These are phyloP conservation scores for Diaporthe ampelina DNA, from an alignment of 2,329 filamentous ascomycete genomes.

Conservation along the genomic window DNA sequence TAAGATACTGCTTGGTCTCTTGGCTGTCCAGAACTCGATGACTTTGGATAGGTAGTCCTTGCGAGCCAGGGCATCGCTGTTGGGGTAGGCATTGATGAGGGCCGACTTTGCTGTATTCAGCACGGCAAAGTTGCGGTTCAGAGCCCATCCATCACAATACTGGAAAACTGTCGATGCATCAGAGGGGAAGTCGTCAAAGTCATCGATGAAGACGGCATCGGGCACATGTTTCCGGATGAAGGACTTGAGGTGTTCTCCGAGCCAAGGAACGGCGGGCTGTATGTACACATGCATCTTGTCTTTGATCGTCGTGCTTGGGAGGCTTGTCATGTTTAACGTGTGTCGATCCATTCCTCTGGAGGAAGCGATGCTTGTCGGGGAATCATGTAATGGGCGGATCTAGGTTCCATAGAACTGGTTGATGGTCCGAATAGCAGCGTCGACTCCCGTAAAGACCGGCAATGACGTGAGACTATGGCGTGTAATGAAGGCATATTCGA, in stretches of 20 bases:
- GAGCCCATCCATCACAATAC: conserved; percentile 52
- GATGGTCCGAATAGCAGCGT: not conserved
- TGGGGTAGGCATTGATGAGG: conserved; percentile 56
- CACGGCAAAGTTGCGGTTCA: conserved; percentile 52
- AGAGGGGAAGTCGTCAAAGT: conserved; percentile 48
- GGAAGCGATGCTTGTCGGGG: conserved; percentile 23
- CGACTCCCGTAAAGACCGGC: not conserved
- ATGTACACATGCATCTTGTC: conserved; percentile 48
- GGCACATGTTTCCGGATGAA: conserved; percentile 50
- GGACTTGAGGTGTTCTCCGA: conserved; percentile 50
- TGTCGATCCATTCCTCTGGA: conserved; percentile 30
- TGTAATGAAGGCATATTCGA: not conserved
- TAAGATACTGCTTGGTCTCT: conserved; percentile 51
- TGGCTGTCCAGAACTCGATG: conserved; percentile 54
- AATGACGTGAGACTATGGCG: not conserved
- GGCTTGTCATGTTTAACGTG: conserved; percentile 8
- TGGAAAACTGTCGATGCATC: conserved; percentile 48
- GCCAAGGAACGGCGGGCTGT: conserved; percentile 48
- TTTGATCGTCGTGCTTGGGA: conserved; percentile 19
- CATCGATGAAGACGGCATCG: conserved; percentile 48
- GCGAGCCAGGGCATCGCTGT: conserved; percentile 54
- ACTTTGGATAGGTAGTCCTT: conserved; percentile 54
- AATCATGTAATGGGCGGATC: conserved; percentile 22
- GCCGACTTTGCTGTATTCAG: conserved; percentile 48
- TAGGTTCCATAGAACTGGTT: conserved; percentile 13